Percentiles rank a stretch among this genome's conserved stretches.
These are phyloP conservation scores for Sphenostylis stenocarpa DNA, from an alignment of 306 rosid genomes.

Conservation along the genomic window DNA sequence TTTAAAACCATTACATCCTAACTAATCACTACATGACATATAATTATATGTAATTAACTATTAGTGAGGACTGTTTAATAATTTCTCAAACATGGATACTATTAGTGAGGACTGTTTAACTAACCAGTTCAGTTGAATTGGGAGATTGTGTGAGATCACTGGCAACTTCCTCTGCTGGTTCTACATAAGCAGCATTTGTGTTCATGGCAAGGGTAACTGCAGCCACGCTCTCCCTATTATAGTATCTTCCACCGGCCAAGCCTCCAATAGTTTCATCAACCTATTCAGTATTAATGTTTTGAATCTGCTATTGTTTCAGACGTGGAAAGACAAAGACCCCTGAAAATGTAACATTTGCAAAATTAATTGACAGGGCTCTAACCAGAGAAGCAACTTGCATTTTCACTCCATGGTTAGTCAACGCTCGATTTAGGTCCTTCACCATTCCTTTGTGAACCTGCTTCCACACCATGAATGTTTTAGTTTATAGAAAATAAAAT, in stretches of 20 bases:
- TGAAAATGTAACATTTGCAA: constrained; percentile 1
- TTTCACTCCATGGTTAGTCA: constrained; percentile 52
- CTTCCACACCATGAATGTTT: constrained; percentile 3
- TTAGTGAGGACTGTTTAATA: too few relatives aligned
- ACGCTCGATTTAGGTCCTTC: constrained; percentile 47
- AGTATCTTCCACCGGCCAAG: constrained; percentile 79
- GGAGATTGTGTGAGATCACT: constrained; percentile 44
- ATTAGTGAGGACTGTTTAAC: constrained; percentile 2
- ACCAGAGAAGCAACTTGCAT: constrained; percentile 57
- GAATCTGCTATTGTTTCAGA: background rate
- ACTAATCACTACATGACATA: background rate
- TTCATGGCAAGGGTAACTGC: constrained; percentile 60
- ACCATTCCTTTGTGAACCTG: constrained; percentile 58
- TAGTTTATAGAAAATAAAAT: background rate
- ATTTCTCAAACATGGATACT: background rate
- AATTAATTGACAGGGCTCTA: background rate
- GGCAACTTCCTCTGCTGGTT: constrained; percentile 43
- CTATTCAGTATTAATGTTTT: constrained; percentile 38
- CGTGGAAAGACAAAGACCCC: background rate
- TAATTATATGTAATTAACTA: too few relatives aligned
- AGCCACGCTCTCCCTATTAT: constrained; percentile 56
- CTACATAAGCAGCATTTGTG: constrained; percentile 70
- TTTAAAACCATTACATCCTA: background rate
- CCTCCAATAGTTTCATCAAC: constrained; percentile 73
- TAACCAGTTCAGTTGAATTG: constrained; percentile 55